Evolutionary conservation across 441 rosid species (phyloP).

Genomic region (Populus tomentosa): DNA sequence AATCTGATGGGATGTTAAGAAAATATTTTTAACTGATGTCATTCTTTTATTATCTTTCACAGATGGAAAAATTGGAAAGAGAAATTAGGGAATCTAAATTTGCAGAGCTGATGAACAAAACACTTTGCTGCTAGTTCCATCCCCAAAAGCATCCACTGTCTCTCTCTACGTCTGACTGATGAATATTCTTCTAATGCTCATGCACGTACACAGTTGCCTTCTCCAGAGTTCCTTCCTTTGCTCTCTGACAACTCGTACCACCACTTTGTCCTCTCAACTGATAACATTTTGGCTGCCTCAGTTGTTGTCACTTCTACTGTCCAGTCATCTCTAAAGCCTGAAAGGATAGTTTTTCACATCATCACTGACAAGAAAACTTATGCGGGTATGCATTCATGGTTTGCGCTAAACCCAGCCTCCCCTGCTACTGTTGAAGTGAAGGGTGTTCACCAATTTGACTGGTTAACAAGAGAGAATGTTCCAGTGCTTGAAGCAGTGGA

Average conservation of each 20-base stretch:
- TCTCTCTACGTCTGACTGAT: constrained; percentile 86
- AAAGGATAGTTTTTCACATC: constrained; percentile 88
- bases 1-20: neutral
- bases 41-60: constrained; percentile 17
- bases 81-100: constrained; percentile 89
- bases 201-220: constrained; percentile 96
- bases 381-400: constrained; percentile 99
- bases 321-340: constrained; percentile 79
- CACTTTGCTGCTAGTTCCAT: constrained; percentile 99
- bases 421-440: constrained; percentile 95
- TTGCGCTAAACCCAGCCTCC: constrained; percentile 76
- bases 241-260: constrained; percentile 86
- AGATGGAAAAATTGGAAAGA: constrained; percentile 25
- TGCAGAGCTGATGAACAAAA: constrained; percentile 89
- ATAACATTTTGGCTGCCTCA: constrained; percentile 97
- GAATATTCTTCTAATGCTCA: constrained; percentile 99
- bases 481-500: constrained; percentile 99
- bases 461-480: constrained; percentile 98
- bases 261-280: constrained; percentile 87
- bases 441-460: constrained; percentile 98
- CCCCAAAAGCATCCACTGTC: constrained; percentile 97
- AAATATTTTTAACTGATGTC: constrained; percentile 9
- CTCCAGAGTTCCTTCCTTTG: constrained; percentile 90
- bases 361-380: constrained; percentile 99
- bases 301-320: constrained; percentile 90